Conservation (phyloP, 2,329 filamentous ascomycete genomes). For the Alternaria arbusti region DNA sequence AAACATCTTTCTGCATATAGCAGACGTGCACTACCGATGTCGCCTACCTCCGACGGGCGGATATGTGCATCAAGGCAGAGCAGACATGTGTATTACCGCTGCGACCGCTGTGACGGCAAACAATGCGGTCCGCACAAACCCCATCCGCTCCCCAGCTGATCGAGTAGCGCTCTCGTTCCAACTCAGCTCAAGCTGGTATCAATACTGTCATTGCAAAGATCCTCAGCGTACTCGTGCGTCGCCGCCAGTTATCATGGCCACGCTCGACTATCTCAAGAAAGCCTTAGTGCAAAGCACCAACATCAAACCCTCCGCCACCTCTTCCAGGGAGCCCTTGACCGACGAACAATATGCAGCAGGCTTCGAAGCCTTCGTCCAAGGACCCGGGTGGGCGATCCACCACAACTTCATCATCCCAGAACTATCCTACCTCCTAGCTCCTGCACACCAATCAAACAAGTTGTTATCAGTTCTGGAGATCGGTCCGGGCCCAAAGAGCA, state of each 20-base stretch:
- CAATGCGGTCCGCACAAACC: not conserved
- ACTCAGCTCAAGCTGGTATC: not conserved
- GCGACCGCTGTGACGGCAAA: not conserved
- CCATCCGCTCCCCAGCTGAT: not conserved
- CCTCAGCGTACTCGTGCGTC: not conserved
- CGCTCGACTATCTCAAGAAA: not conserved
- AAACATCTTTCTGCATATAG: not conserved
- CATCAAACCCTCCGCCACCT: not conserved
- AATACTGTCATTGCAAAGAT: not conserved
- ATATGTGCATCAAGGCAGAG: not conserved
- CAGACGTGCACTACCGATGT: not conserved
- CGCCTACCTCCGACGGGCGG: not conserved
- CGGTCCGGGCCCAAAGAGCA: conserved; percentile 63
- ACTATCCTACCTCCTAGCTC: conserved; percentile 51
- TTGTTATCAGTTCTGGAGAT: conserved; percentile 64
- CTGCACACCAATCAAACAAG: conserved; percentile 51
- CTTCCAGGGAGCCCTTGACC: not conserved
- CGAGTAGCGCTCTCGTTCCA: not conserved
- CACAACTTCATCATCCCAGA: conserved; percentile 49
- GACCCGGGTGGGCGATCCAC: conserved; percentile 51
- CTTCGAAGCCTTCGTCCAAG: conserved; percentile 53
- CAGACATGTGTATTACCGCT: not conserved
- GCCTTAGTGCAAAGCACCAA: not conserved
- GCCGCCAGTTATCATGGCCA: not conserved
- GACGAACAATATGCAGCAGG: conserved; percentile 31